These are phyloP conservation scores for Daldinia vernicosa DNA, from an alignment of 495 filamentous ascomycete species.

Conservation along the genomic window DNA sequence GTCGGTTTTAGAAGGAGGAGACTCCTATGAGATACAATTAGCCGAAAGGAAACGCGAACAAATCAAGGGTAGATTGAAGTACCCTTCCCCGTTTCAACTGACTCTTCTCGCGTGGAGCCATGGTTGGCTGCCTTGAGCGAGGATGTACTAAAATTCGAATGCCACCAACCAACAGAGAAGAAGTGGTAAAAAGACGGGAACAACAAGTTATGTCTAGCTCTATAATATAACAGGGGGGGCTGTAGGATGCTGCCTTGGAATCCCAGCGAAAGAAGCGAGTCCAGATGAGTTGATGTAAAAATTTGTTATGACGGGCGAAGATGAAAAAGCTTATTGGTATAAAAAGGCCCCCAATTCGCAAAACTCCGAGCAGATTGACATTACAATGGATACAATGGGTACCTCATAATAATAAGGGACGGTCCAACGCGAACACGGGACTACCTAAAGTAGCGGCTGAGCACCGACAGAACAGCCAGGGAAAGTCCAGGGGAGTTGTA, in stretches of 20 bases:
- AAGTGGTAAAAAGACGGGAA: not conserved
- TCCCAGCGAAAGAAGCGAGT: not conserved
- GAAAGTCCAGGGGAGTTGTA: not conserved
- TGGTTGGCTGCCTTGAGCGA: conserved; percentile 43
- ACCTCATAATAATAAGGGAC: conserved; percentile 4
- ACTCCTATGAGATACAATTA: conserved; percentile 49
- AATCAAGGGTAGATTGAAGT: conserved; percentile 35
- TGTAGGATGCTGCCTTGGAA: not conserved
- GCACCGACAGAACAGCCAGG: not conserved
- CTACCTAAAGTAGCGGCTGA: conserved; percentile 11
- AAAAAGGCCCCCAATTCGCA: not conserved
- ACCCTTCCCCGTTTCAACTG: conserved; percentile 64
- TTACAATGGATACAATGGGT: not conserved
- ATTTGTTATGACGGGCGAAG: not conserved
- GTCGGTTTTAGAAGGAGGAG: conserved; percentile 54
- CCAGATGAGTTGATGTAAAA: not conserved
- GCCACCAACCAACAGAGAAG: not conserved
- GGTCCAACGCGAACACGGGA: conserved; percentile 19
- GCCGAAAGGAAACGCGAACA: conserved; percentile 44
- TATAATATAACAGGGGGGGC: conserved; percentile 9
- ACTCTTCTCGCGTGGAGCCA: conserved; percentile 66
- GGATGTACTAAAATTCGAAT: conserved; percentile 4
- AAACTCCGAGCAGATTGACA: not conserved
- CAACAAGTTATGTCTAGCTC: not conserved
- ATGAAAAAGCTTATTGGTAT: conserved; percentile 9